Percentiles rank a stretch among this genome's conserved stretches.
phyloP scores from a whole-genome alignment of 164 flowering plant genomes.

The grape (Vitis vinifera) region DNA sequence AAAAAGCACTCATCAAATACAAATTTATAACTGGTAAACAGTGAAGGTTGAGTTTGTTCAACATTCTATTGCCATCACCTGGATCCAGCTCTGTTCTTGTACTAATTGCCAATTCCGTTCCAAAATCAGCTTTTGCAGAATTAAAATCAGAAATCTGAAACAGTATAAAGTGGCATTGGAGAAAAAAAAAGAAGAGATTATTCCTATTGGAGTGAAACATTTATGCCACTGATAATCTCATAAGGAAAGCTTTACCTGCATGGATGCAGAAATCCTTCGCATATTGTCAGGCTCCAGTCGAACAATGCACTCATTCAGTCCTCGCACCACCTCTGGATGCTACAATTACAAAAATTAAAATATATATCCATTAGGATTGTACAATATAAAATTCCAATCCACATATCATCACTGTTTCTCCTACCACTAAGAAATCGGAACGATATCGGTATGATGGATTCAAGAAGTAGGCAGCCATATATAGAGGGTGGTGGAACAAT shows the following conservation, averaged over 20 bases:
- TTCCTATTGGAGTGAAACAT: conserved; percentile 19
- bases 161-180: background rate
- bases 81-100: conserved; percentile 75
- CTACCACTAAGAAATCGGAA: conserved; percentile 63
- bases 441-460: conserved; percentile 79
- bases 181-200: background rate
- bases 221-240: no score
- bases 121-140: conserved; percentile 87
- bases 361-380: no score
- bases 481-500: conserved; percentile 69
- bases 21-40: background rate
- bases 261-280: conserved; percentile 67
- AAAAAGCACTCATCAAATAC: background rate
- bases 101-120: conserved; percentile 80
- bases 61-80: conserved; percentile 28
- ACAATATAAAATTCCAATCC: no score
- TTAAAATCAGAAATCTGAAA: conserved; percentile 59
- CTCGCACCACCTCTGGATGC: conserved; percentile 74
- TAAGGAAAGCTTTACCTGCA: conserved; percentile 48
- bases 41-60: background rate
- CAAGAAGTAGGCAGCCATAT: conserved; percentile 77
- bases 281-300: conserved; percentile 59
- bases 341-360: conserved; percentile 18
- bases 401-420: conserved; percentile 9
- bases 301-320: conserved; percentile 71